phyloP scores from a whole-genome alignment of 1,284 basidiomycete genomes.

The Puccinia horiana region DNA sequence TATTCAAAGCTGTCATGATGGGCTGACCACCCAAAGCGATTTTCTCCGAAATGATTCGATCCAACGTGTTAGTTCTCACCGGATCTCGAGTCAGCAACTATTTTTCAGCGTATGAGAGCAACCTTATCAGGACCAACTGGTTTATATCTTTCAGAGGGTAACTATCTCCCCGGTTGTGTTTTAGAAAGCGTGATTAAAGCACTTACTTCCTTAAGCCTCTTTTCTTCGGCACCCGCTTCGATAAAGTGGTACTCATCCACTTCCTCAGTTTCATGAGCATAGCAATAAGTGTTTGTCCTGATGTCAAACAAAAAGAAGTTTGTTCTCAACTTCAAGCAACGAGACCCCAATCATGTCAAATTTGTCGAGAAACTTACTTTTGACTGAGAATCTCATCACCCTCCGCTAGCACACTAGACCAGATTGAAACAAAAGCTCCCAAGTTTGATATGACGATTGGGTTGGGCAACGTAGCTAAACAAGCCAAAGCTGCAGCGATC shows the following conservation, averaged over 20 bases:
- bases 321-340: neutral
- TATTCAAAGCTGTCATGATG: constrained; percentile 31
- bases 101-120: neutral
- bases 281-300: constrained; percentile 33
- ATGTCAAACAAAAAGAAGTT: neutral
- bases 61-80: constrained; percentile 25
- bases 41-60: constrained; percentile 37
- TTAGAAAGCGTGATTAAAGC: neutral
- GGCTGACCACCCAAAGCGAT: constrained; percentile 23
- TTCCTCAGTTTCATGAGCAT: constrained; percentile 39
- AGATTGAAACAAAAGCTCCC: constrained; percentile 37
- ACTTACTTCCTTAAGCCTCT: constrained; percentile 19
- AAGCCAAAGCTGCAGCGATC: constrained; percentile 32
- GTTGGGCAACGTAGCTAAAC: constrained; percentile 15
- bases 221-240: constrained; percentile 27
- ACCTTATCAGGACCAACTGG: neutral
- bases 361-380: neutral
- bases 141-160: neutral
- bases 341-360: neutral
- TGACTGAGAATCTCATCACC: constrained; percentile 39
- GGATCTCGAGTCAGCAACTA: constrained; percentile 31
- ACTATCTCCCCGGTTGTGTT: neutral
- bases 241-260: constrained; percentile 31
- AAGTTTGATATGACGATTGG: constrained; percentile 28
- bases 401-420: constrained; percentile 38